Base-by-base conservation (phyloP, 2,329 filamentous ascomycete species). In the Fusarium torulosum region DNA sequence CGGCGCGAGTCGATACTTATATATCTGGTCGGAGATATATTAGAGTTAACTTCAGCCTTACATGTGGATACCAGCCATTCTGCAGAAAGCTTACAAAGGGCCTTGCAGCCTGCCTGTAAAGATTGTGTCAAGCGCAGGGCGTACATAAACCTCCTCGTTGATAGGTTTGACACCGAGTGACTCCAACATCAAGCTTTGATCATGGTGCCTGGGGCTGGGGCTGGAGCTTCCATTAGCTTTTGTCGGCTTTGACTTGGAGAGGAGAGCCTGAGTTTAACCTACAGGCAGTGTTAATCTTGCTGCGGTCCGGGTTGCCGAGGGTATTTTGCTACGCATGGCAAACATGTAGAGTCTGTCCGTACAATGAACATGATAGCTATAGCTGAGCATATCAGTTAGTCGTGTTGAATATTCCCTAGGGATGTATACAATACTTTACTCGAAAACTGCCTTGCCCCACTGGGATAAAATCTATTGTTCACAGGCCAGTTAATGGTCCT, bases 51-150 rank as follows among this genome's bases (percentile, higher is more conserved):
- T 15, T 44, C 38, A 72, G 69, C 71, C 71, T 55, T 69, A 63
- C 55, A 37, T 23, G 69, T 67, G 66, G 61, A 58, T 66, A 59
- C 41, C 10, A 7, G n/a, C 3, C 23, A 27, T 27, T 63, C 33
- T 55, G 29, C 13, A 37, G 31, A 41, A 46, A 46, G 14, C 38
- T 53, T 46, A 6, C 31, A 27, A 27, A 45, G 37, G 31, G 7
- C 35, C 43, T 27, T 51, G 37, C 31, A 47, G 41, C 52, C 21
- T 46, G 41, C 52, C 21, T 46, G 38, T 54, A 38, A 29, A 43
- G 23, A 7, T n/a, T 4, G 54, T 72, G 70, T 72, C 70, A 54
- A 46, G 27, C 44, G 49, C 66, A 72, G 66, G 70, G 70, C 70
- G 70, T 37, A 47, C 20, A 46, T 45, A 15, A 19, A n/a, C 25